Evolutionary conservation across 495 filamentous ascomycete genomes (phyloP), one percentile per base, ranked within the genome.

Genomic region (Hapsidospora chrysogenum): DNA sequence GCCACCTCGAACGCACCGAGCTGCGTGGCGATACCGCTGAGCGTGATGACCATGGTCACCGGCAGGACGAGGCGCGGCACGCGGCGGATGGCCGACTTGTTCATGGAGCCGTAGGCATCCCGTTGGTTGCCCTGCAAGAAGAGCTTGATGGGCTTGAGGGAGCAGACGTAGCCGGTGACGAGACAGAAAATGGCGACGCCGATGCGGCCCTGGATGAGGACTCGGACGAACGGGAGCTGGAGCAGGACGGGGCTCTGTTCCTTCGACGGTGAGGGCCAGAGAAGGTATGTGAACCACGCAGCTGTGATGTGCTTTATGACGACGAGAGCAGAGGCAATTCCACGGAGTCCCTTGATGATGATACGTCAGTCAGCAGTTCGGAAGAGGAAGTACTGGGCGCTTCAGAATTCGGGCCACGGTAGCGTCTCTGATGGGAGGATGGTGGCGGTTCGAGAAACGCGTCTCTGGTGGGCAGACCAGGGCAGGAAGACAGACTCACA

Each of bases 161-260:
- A 70, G 47, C 72, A 76, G 17, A 80, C 74, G 42, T 76, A 80
- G 33, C 74, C 75, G 13, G 75, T 75, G 27, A 80, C 60, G 39
- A 80, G 66, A 33, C 68, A 61, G 57, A 80, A 80, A 35, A 76
- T 71, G 20, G 72, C 66, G 14, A 80, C 72, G 33, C 75, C 73
- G 19, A 76, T 60, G 35, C 69, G 66, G 29, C 72, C 75, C 49
- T 78, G 74, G 50, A 68, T 64, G 29, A 72, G 61, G 30, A 78
- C 65, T 23, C 75, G 72, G 9, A 78, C 43, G 31, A 74, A 56
- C 8, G 74, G 73, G 38, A 60, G 57, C 47, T 80, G 74, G 13
- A 78, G 54, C 9, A 74, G 38, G 20, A 63, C 64, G 7, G 72
- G 64, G 0, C 56, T 35, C 2, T 50, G 47, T 21, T 62, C 61